Evolutionary conservation across 2,329 filamentous ascomycete genomes (phyloP).

Genomic region (Sarocladium kiliense): DNA sequence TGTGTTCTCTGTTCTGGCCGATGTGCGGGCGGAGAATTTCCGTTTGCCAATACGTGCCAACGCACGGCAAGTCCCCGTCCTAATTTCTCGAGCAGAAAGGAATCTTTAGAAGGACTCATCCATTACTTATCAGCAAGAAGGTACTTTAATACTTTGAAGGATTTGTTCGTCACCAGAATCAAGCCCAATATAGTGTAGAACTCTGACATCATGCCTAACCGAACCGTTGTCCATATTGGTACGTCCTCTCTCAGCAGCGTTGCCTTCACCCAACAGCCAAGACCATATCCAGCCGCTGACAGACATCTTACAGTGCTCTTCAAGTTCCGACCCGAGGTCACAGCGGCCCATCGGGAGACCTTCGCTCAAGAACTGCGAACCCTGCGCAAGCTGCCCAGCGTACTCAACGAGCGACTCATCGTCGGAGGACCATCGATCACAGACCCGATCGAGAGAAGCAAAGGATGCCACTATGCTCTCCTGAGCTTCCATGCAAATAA

Average conservation of each 20-base stretch:
- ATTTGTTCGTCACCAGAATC: too few relatives aligned
- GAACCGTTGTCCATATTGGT: conserved; percentile 8
- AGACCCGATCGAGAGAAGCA: conserved; percentile 44
- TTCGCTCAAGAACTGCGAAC: conserved; percentile 43
- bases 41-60: too few relatives aligned
- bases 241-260: not conserved
- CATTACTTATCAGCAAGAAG: too few relatives aligned
- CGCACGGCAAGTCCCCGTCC: too few relatives aligned
- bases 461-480: conserved; percentile 46
- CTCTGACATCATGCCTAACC: not conserved
- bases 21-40: too few relatives aligned
- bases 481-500: conserved; percentile 44
- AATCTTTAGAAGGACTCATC: too few relatives aligned
- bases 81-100: too few relatives aligned
- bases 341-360: conserved; percentile 33
- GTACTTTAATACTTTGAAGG: too few relatives aligned
- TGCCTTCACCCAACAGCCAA: too few relatives aligned
- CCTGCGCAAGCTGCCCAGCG: conserved; percentile 41
- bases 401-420: conserved; percentile 40
- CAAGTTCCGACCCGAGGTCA: conserved; percentile 39
- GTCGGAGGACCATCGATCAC: conserved; percentile 50
- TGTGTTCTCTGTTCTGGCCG: too few relatives aligned
- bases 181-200: too few relatives aligned
- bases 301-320: conserved; percentile 36
- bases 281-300: not conserved